A percentile compares a stretch with the other conserved stretches of the same genome.
Evolutionary conservation across 306 rosid species (phyloP).

Genomic region (Lotus japonicus): DNA sequence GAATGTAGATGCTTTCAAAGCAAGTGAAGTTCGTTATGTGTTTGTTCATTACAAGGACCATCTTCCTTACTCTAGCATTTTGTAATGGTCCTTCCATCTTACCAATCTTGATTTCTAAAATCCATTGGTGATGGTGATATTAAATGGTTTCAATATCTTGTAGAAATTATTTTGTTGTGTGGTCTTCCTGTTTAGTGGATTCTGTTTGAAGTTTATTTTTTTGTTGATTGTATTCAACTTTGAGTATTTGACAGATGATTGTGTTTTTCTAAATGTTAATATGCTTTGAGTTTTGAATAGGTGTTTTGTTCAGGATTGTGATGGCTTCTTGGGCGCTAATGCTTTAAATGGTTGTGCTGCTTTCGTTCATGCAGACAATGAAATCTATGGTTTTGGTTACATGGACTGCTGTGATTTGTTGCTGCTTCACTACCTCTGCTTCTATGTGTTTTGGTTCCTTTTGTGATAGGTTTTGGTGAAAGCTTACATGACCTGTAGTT

Average conservation of each 20-base stretch:
- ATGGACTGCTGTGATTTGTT: constrained; percentile 74
- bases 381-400: constrained; percentile 69
- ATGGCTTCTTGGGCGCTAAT: constrained; percentile 79
- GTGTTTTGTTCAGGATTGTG: constrained; percentile 73
- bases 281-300: constrained; percentile 52
- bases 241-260: neutral
- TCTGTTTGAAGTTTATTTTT: neutral
- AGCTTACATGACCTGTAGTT: constrained; percentile 37
- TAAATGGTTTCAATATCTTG: neutral
- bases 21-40: neutral
- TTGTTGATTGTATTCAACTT: constrained; percentile 3
- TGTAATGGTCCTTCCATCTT: neutral
- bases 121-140: neutral
- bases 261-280: constrained; percentile 28
- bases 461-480: constrained; percentile 36
- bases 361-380: constrained; percentile 78
- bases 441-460: constrained; percentile 46
- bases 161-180: neutral
- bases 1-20: neutral
- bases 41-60: neutral
- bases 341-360: constrained; percentile 81
- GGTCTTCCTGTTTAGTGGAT: neutral
- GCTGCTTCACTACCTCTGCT: constrained; percentile 72
- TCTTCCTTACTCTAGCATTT: neutral
- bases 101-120: neutral